These are phyloP conservation scores for Colletotrichum sp. DNA, from an alignment of 2,329 filamentous ascomycete genomes.

Conservation along the genomic window DNA sequence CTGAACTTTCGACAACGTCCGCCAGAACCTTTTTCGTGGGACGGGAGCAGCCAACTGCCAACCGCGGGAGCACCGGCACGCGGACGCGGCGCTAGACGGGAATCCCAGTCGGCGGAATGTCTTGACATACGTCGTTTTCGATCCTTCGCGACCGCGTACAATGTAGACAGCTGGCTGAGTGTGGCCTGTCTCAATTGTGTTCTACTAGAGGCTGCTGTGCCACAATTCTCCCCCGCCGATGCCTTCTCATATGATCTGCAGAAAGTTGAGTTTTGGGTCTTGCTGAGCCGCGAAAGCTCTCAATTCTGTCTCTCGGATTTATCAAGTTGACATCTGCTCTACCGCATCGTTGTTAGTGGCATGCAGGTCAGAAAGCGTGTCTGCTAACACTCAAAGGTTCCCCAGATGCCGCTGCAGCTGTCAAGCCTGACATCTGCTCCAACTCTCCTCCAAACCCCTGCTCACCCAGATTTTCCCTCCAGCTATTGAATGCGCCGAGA, in stretches of 20 bases:
- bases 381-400: neutral
- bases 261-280: neutral
- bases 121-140: slow-evolving; percentile 17
- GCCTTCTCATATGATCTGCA: neutral
- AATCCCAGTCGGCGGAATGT: neutral
- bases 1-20: neutral
- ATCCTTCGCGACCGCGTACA: neutral
- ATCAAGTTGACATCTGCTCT: neutral
- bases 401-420: neutral
- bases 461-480: neutral
- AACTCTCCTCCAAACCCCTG: neutral
- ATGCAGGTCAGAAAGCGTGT: neutral
- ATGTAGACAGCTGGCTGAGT: neutral
- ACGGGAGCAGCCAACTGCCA: neutral
- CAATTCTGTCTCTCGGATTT: neutral
- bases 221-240: neutral
- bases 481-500: neutral
- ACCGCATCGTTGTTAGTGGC: fast-evolving
- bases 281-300: neutral
- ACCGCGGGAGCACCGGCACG: neutral
- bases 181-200: neutral
- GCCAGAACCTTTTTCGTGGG: neutral
- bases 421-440: neutral
- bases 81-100: neutral
- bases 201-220: neutral